Evolutionary conservation across 345 rosid species (phyloP).

Genomic region (Luvunga scandens): DNA sequence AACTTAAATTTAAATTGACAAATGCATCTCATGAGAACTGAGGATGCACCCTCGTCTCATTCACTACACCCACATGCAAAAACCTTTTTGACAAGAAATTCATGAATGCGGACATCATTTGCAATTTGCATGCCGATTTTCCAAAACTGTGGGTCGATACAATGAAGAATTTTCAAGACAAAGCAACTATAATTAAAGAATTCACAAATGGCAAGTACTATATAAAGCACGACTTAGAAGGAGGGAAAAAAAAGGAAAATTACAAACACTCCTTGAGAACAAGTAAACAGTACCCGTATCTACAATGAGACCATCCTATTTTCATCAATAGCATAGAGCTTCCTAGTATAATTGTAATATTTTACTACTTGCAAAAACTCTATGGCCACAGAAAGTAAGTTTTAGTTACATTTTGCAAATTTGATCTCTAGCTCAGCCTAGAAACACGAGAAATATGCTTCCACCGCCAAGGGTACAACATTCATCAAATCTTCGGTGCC

Average conservation of each 20-base stretch:
- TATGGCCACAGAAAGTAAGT: neutral
- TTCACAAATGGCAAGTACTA: neutral
- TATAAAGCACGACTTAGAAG: neutral
- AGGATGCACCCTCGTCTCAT: neutral
- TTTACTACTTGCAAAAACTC: neutral
- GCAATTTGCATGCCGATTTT: neutral
- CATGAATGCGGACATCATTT: neutral
- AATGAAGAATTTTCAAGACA: neutral
- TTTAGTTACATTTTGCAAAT: neutral
- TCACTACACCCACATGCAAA: neutral
- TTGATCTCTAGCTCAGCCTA: neutral
- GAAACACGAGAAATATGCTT: conserved; percentile 3
- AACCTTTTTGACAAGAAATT: neutral
- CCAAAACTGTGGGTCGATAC: neutral
- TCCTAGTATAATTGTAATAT: too few relatives aligned
- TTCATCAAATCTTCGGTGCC: neutral
- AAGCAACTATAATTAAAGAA: neutral
- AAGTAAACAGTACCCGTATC: neutral
- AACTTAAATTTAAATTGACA: neutral
- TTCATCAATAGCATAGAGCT: conserved; percentile 15
- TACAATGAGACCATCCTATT: conserved; percentile 2
- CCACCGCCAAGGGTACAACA: neutral
- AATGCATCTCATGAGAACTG: too few relatives aligned
- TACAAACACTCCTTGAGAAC: neutral
- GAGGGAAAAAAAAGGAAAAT: too few relatives aligned